Evolutionary conservation across 257 asterid genomes (phyloP), one percentile per base, ranked within the genome.

Genomic region (Petunia secreta): DNA sequence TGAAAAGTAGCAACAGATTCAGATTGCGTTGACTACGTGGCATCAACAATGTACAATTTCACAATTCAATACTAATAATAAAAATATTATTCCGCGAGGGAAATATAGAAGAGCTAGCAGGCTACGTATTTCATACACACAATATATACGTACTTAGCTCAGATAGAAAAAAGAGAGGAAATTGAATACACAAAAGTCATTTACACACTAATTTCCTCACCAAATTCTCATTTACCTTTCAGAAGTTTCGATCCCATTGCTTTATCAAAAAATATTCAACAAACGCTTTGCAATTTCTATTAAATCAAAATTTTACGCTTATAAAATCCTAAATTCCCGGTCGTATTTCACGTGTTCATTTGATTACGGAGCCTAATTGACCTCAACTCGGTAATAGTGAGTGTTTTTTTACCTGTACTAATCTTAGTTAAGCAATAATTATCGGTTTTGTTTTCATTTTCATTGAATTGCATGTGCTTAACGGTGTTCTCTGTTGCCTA

Each of bases 21-120:
- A 55, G 13, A 55, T 71, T 64, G 73, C 60, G 79, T 83, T 50
- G 58, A 63, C 63, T 54, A 84, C 85, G 81, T 78, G 87, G 68
- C 87, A 40, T 63, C 75, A 63, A 25, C 55, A 39, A 55, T 62
- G 5, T 67, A 43, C 11, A 46, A n/a, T 43, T 25, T 15, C 65
- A 52, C 74, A 10, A 63, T 9, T 55, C 10, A 52, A 66, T 57
- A 55, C 40, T 4, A 52, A 36, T 1, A 75, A 13, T 63, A 34
- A 58, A 15, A 25, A 44, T 15, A 43, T n/a, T 62, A 67, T 62
- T 57, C 37, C 65, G 46, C 39, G 50, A 74, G 78, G 71, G 63
- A 77, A 8, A 63, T 25, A 25, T 25, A 8, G 38, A 57, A 16
- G 71, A 71, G 59, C 38, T 46, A 77, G 41, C 58, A 52, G n/a